phyloP scores from a whole-genome alignment of 805 yeast species.

The Ogataea dorogensis region DNA sequence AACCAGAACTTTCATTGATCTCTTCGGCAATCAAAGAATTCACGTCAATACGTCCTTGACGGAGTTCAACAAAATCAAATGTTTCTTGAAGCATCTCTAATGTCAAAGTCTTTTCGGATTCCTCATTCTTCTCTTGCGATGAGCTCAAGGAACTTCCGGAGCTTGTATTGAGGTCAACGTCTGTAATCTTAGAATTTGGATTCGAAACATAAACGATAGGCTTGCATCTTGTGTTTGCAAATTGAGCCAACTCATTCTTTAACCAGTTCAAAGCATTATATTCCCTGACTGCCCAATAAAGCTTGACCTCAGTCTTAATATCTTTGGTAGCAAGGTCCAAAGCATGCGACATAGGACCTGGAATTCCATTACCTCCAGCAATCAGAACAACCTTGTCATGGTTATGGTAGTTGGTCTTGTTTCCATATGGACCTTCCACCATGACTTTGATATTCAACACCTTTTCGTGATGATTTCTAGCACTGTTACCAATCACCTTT shows the following conservation, averaged over 20 bases:
- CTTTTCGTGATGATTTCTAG: slow-evolving; percentile 29
- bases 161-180: slow-evolving; percentile 10
- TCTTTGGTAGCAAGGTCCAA: slow-evolving; percentile 31
- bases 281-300: slow-evolving; percentile 66
- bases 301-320: slow-evolving; percentile 38
- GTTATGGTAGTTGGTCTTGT: slow-evolving; percentile 45
- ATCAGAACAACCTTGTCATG: slow-evolving; percentile 56
- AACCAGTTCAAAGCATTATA: slow-evolving; percentile 51
- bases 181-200: slow-evolving; percentile 22
- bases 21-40: slow-evolving; percentile 37
- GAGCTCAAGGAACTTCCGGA: slow-evolving; percentile 13
- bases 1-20: slow-evolving; percentile 36
- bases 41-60: slow-evolving; percentile 44
- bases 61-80: slow-evolving; percentile 40
- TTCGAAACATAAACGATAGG: slow-evolving; percentile 44
- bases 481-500: slow-evolving; percentile 35
- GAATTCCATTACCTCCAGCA: slow-evolving; percentile 77
- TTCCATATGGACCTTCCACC: slow-evolving; percentile 77
- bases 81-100: slow-evolving; percentile 23
- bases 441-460: slow-evolving; percentile 34
- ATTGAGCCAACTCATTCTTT: slow-evolving; percentile 39
- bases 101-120: slow-evolving; percentile 15
- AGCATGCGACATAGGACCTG: slow-evolving; percentile 52
- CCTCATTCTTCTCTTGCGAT: slow-evolving; percentile 11
- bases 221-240: slow-evolving; percentile 35